phyloP scores from a whole-genome alignment of 371 early-diverging fungal genomes.

The Saksenaea vasiformis region DNA sequence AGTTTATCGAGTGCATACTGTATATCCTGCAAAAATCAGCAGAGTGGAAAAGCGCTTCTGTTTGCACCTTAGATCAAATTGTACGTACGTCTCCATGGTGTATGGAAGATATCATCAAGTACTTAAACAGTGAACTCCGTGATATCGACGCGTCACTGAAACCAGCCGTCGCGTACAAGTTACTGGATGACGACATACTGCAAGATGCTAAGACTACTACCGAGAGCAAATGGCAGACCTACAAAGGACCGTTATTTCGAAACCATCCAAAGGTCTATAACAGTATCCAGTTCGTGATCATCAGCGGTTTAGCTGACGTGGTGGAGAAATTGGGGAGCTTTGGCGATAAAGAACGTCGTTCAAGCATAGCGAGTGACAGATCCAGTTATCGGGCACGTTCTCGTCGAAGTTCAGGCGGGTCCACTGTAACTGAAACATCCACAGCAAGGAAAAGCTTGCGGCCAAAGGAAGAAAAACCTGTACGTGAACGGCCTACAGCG shows the following conservation, averaged over 20 bases:
- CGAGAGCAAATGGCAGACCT: slow-evolving; percentile 34
- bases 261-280: slow-evolving; percentile 29
- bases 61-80: slow-evolving; percentile 48
- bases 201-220: not conserved
- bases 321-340: slow-evolving; percentile 45
- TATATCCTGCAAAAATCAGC: slow-evolving; percentile 54
- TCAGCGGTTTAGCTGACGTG: slow-evolving; percentile 62
- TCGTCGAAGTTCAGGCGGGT: slow-evolving; percentile 31
- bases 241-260: slow-evolving; percentile 26
- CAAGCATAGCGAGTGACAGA: slow-evolving; percentile 49
- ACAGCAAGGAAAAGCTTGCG: slow-evolving; percentile 5
- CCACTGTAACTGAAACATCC: not conserved
- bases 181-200: slow-evolving; percentile 19
- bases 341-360: slow-evolving; percentile 29
- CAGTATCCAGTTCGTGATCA: slow-evolving; percentile 53
- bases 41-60: slow-evolving; percentile 59
- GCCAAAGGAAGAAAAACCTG: not conserved
- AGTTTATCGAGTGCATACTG: slow-evolving; percentile 57
- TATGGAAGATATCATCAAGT: slow-evolving; percentile 44
- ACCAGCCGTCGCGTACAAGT: slow-evolving; percentile 44
- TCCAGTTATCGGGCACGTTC: slow-evolving; percentile 28
- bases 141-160: slow-evolving; percentile 33
- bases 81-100: slow-evolving; percentile 43
- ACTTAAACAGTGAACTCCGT: slow-evolving; percentile 35
- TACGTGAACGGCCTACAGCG: slow-evolving; percentile 30